Percentiles rank a stretch among this genome's conserved stretches.
Conservation (phyloP, 345 rosid species). For the Bruguiera parviflora region DNA sequence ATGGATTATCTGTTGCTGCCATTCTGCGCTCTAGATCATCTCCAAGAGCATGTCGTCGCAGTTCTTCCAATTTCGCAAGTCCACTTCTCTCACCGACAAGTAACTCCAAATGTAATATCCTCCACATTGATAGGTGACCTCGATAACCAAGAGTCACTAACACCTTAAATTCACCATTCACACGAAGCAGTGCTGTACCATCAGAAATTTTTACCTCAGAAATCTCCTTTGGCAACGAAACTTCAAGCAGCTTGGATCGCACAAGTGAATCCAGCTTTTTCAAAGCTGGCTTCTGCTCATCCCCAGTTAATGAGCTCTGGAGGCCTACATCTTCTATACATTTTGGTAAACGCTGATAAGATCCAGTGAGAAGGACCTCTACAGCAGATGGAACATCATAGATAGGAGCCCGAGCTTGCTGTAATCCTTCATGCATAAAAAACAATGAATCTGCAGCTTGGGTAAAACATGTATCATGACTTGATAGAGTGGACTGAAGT, state of each 20-base stretch:
- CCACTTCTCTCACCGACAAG: constrained; percentile 96
- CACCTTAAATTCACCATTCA: constrained; percentile 89
- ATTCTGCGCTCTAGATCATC: constrained; percentile 97
- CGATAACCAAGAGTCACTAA: constrained; percentile 97
- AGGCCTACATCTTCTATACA: constrained; percentile 87
- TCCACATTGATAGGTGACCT: constrained; percentile 91
- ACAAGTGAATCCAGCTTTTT: constrained; percentile 85
- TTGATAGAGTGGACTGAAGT: constrained; percentile 73
- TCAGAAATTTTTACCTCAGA: constrained; percentile 76
- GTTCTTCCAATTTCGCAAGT: constrained; percentile 63
- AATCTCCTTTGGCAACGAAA: constrained; percentile 73
- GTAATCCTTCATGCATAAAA: constrained; percentile 97
- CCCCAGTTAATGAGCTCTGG: constrained; percentile 65
- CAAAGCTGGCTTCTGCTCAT: constrained; percentile 79
- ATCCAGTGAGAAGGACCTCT: constrained; percentile 81
- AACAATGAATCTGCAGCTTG: constrained; percentile 92
- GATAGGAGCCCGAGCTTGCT: constrained; percentile 96
- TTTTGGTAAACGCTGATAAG: constrained; percentile 85
- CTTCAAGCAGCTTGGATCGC: constrained; percentile 86
- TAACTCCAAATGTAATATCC: constrained; percentile 93
- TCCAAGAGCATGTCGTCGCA: constrained; percentile 73
- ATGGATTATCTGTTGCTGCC: constrained; percentile 88
- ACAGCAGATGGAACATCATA: constrained; percentile 96
- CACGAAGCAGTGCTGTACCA: constrained; percentile 76
- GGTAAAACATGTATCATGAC: constrained; percentile 86